Percentiles rank a stretch among this genome's conserved stretches.
Evolutionary conservation across 2,329 filamentous ascomycete species (phyloP).

Genomic region (Pseudovirgaria hyperparasitica): DNA sequence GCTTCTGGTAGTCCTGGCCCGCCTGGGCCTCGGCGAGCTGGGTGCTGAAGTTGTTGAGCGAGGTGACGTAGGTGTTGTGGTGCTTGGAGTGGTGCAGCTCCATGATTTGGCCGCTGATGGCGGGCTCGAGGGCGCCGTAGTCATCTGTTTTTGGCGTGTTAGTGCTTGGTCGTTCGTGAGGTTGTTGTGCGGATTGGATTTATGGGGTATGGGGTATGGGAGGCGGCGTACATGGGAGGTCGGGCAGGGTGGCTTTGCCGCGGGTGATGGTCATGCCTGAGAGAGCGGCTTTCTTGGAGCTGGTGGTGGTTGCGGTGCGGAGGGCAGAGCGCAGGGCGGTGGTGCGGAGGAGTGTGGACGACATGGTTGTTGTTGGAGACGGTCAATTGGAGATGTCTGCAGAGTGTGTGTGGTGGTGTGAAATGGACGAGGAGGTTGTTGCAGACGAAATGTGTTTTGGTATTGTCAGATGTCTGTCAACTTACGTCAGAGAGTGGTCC

Average conservation of each 20-base stretch:
- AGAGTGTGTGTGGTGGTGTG: background rate
- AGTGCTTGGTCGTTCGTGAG: background rate
- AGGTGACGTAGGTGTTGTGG: slow-evolving; percentile 87
- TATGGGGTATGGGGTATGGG: too few relatives aligned
- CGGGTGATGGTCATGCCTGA: slow-evolving; percentile 67
- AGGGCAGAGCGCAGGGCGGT: slow-evolving; percentile 59
- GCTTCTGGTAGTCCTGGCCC: slow-evolving; percentile 39
- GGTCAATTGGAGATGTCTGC: slow-evolving; percentile 11
- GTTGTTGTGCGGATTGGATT: slow-evolving; percentile 2
- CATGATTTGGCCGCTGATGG: slow-evolving; percentile 86
- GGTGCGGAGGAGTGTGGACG: slow-evolving; percentile 61
- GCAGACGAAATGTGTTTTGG: too few relatives aligned
- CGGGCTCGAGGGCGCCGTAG: slow-evolving; percentile 83
- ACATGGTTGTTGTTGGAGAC: slow-evolving; percentile 43
- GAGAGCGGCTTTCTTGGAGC: slow-evolving; percentile 46
- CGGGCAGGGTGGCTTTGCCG: slow-evolving; percentile 85
- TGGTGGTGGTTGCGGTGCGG: slow-evolving; percentile 51
- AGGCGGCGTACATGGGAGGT: slow-evolving; percentile 55
- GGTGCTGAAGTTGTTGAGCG: slow-evolving; percentile 69
- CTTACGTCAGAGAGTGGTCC: too few relatives aligned
- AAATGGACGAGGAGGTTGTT: slow-evolving; percentile 1
- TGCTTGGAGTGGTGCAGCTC: slow-evolving; percentile 90
- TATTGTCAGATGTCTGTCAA: too few relatives aligned
- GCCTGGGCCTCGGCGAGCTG: slow-evolving; percentile 49
- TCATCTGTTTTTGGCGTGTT: slow-evolving; percentile 50